Conservation (phyloP, 805 yeast genomes). For the Spathaspora girioi region DNA sequence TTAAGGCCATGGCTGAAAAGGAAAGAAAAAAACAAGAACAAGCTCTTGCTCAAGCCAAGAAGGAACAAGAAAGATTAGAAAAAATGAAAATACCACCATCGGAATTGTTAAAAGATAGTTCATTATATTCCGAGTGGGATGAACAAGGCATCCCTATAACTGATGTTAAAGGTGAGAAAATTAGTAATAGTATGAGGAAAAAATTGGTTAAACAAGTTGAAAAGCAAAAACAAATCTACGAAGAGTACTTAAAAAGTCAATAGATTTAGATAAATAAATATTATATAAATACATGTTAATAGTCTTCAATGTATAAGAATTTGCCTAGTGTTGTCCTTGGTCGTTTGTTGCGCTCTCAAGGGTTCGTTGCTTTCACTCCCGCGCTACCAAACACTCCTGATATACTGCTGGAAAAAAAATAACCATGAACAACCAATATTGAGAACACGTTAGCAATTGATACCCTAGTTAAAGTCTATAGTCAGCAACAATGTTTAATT, state of each 20-base stretch:
- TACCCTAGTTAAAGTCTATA: not conserved
- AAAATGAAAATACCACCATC: constrained; percentile 68
- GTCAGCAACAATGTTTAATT: constrained; percentile 23
- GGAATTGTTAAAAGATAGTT: constrained; percentile 66
- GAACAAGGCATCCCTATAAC: constrained; percentile 78
- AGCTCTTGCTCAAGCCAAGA: constrained; percentile 49
- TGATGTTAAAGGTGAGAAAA: constrained; percentile 73
- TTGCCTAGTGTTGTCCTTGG: too few relatives aligned
- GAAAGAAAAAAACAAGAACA: constrained; percentile 56
- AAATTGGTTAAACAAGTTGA: constrained; percentile 76
- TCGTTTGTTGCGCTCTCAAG: too few relatives aligned
- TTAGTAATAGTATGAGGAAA: constrained; percentile 82
- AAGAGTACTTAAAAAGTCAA: constrained; percentile 45
- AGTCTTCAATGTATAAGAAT: not conserved
- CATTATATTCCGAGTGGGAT: constrained; percentile 71
- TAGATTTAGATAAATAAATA: not conserved
- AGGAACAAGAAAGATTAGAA: constrained; percentile 58
- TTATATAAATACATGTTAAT: not conserved
- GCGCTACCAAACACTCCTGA: too few relatives aligned
- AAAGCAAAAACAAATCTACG: constrained; percentile 77
- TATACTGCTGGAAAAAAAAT: not conserved
- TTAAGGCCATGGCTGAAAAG: constrained; percentile 53
- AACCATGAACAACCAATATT: not conserved
- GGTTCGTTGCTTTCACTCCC: too few relatives aligned
- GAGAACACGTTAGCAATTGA: not conserved